Evolutionary conservation across 257 asterid species (phyloP).

Genomic region (Lithospermum erythrorhizon): DNA sequence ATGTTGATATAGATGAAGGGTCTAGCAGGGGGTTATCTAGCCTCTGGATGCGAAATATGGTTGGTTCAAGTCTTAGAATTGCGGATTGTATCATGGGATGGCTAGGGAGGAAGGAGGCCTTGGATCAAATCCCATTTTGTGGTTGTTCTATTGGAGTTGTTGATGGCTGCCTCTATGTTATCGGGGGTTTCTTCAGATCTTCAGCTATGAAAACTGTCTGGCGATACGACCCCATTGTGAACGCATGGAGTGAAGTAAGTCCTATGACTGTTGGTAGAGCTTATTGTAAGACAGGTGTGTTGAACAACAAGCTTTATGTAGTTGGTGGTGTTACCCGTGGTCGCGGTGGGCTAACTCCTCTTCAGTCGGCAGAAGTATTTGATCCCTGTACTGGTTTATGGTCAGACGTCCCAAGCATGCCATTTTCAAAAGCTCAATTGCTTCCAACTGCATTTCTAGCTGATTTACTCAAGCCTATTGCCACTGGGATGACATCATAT

Average conservation of each 20-base stretch:
- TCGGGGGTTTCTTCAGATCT: conserved; percentile 75
- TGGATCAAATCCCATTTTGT: conserved; percentile 64
- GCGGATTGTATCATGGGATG: conserved; percentile 57
- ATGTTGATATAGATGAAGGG: conserved; percentile 28
- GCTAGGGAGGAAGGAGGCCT: conserved; percentile 49
- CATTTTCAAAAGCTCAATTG: conserved; percentile 75
- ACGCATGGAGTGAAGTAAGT: conserved; percentile 60
- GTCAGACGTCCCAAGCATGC: conserved; percentile 87
- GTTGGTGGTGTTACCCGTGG: conserved; percentile 87
- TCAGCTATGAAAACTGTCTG: conserved; percentile 47
- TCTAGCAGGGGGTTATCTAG: conserved; percentile 35
- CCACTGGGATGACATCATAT: conserved; percentile 83
- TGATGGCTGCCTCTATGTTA: conserved; percentile 60
- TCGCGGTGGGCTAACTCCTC: conserved; percentile 65
- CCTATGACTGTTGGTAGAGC: conserved; percentile 77
- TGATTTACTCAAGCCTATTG: conserved; percentile 84
- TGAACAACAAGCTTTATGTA: conserved; percentile 66
- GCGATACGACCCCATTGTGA: conserved; percentile 60
- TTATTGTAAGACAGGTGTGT: conserved; percentile 66
- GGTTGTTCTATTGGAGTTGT: conserved; percentile 82
- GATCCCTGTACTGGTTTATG: conserved; percentile 64
- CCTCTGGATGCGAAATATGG: conserved; percentile 47
- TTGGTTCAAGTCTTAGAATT: conserved; percentile 34
- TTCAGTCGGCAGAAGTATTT: conserved; percentile 80
- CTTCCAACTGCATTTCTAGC: conserved; percentile 84